phyloP scores from a whole-genome alignment of 225 moss, liverwort and hornwort genomes.

The Marchantia polymorpha region DNA sequence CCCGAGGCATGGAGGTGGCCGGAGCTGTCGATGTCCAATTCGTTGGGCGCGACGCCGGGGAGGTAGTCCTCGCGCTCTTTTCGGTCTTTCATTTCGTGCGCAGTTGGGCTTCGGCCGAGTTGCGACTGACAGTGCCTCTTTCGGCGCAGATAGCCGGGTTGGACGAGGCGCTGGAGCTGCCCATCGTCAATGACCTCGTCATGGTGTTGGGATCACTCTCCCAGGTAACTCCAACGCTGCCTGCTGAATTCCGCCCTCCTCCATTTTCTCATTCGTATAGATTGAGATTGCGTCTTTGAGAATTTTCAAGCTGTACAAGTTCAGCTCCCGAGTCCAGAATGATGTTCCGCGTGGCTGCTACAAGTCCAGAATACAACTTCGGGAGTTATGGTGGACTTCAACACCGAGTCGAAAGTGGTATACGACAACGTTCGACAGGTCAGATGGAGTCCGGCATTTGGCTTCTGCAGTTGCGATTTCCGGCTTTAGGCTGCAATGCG shows the following conservation, averaged over 20 bases:
- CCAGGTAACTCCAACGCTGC: slow-evolving; percentile 35
- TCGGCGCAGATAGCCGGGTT: slow-evolving; percentile 55
- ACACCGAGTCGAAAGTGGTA: slow-evolving; percentile 44
- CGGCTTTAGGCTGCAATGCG: neutral
- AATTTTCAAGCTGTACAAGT: neutral
- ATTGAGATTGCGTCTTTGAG: too few relatives aligned
- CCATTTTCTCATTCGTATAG: neutral
- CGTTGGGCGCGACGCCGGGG: slow-evolving; percentile 73
- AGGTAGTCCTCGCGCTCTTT: slow-evolving; percentile 33
- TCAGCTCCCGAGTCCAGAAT: neutral
- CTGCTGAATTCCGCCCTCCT: neutral
- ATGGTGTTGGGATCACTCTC: slow-evolving; percentile 86
- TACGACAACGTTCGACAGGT: slow-evolving; percentile 85
- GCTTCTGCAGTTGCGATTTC: neutral
- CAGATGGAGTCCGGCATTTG: neutral
- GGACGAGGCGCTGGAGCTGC: slow-evolving; percentile 68
- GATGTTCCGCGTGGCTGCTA: slow-evolving; percentile 13
- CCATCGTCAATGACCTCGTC: slow-evolving; percentile 71
- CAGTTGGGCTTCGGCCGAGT: neutral
- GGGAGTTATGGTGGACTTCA: slow-evolving; percentile 85
- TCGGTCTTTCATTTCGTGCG: neutral
- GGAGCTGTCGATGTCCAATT: slow-evolving; percentile 69
- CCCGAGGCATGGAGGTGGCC: slow-evolving; percentile 76
- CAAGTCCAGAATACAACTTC: slow-evolving; percentile 49
- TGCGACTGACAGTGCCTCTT: too few relatives aligned